Conservation (phyloP, 2,329 filamentous ascomycete species). For the Pyricularia grisea region DNA sequence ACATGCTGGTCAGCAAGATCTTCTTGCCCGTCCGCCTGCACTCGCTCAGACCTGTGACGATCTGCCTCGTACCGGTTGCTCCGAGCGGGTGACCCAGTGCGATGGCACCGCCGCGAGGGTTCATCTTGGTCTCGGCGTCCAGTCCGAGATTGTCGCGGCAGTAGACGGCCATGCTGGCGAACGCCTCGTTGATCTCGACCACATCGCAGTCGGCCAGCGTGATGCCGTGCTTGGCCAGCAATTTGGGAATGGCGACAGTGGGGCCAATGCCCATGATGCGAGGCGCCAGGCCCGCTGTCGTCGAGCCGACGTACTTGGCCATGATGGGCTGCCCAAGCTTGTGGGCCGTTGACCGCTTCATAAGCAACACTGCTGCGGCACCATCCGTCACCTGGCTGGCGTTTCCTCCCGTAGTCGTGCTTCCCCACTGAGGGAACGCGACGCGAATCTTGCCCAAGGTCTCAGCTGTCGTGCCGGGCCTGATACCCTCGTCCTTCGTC, state of each 20-base stretch:
- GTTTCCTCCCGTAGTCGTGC: slow-evolving; percentile 84
- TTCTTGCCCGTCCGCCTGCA: slow-evolving; percentile 78
- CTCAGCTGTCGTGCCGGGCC: slow-evolving; percentile 83
- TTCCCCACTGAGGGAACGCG: slow-evolving; percentile 85
- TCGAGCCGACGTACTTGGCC: slow-evolving; percentile 89
- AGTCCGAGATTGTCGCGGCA: slow-evolving; percentile 66
- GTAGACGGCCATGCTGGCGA: slow-evolving; percentile 96
- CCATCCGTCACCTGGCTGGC: slow-evolving; percentile 93
- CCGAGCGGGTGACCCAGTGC: slow-evolving; percentile 78
- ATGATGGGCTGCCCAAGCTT: slow-evolving; percentile 84
- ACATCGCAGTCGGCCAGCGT: slow-evolving; percentile 77
- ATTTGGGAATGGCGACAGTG: slow-evolving; percentile 67
- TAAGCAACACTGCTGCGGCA: slow-evolving; percentile 53
- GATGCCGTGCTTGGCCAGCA: slow-evolving; percentile 71
- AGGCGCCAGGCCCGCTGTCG: slow-evolving; percentile 80
- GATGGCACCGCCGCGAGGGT: slow-evolving; percentile 72
- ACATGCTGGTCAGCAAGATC: slow-evolving; percentile 89
- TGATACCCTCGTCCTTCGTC: slow-evolving; percentile 81
- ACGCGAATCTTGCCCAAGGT: slow-evolving; percentile 73
- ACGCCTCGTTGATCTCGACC: slow-evolving; percentile 94
- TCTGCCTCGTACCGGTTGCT: slow-evolving; percentile 67
- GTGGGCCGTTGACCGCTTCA: slow-evolving; percentile 87
- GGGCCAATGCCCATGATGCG: slow-evolving; percentile 96
- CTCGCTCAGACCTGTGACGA: slow-evolving; percentile 85
- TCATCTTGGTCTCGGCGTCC: slow-evolving; percentile 63